Evolutionary conservation across 768 basidiomycete species (phyloP), one percentile per base, ranked within the genome.

Genomic region (Boletus pseudopeckii): DNA sequence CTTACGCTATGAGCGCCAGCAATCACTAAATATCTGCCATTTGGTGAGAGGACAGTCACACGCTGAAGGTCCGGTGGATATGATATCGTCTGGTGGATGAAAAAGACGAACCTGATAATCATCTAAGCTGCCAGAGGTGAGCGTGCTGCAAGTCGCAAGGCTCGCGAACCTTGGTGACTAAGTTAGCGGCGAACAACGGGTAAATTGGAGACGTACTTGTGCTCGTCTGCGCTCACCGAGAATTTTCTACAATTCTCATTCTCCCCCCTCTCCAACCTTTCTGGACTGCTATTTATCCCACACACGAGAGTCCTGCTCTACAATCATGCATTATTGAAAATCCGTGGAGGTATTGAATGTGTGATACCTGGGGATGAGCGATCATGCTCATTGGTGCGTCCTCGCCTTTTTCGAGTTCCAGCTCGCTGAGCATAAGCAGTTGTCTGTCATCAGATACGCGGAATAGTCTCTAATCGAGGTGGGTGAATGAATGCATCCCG

Each of bases 321-420:
- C 37, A 39, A 18, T 24, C 40, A 44, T 26, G 41, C 28, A 30
- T 61, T 37, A 55, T 15, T 40, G n/a, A 22, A 32, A 22, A 44
- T 30, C 2, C 20, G 17, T 14, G 26, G 28, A 28, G 8, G 54
- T 22, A 57, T 45, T 38, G 48, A 17, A 30, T 41, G 6, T 38
- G 30, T 46, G 72, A 56, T 69, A 88, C 90, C 72, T 82, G 69
- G 9, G 75, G 70, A 65, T 88, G 72, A 13, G 82, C 80, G 17
- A 87, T 85, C 78, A 98, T 86, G 67, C 93, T 96, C 92, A 94
- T 98, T n/a, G 97, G 95, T 5, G 89, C 90, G 71, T 98, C 97
- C 67, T 95, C 95, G 34, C 84, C 88, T 30, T 70, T 79, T 50
- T 82, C 86, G 13, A 99, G 78, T 62, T 91, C 83, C 45, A 85